phyloP scores from a whole-genome alignment of 169 alveolate species.

The Plasmodium fragile region DNA sequence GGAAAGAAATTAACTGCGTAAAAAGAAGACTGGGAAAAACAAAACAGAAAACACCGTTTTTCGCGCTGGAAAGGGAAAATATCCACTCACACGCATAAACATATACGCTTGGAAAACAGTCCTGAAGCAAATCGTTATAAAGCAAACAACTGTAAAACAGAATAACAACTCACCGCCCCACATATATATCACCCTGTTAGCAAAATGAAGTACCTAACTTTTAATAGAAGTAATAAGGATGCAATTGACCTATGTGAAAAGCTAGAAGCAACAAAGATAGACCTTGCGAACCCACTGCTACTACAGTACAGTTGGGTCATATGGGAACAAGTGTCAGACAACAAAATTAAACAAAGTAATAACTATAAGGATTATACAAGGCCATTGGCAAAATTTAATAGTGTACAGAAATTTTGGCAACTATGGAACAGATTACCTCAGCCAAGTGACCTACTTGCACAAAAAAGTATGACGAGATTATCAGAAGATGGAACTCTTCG shows the following conservation, averaged over 20 bases:
- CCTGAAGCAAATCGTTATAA: background rate
- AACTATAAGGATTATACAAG: slow-evolving; percentile 89
- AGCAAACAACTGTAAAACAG: slow-evolving; percentile 1
- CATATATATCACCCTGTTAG: background rate
- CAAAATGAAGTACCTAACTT: slow-evolving; percentile 72
- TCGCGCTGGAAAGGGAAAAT: background rate
- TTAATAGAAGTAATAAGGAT: slow-evolving; percentile 53
- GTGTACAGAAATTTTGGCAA: slow-evolving; percentile 88
- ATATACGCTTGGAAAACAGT: background rate
- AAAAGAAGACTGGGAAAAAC: background rate
- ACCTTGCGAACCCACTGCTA: slow-evolving; percentile 77
- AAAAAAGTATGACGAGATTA: slow-evolving; percentile 78
- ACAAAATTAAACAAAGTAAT: slow-evolving; percentile 79
- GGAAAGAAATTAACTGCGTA: background rate
- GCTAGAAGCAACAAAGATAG: slow-evolving; percentile 67
- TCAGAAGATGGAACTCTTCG: slow-evolving; percentile 84
- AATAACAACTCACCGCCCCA: background rate
- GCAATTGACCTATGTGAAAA: slow-evolving; percentile 63
- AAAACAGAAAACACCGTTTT: background rate
- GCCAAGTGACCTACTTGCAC: slow-evolving; percentile 85
- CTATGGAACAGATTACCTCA: slow-evolving; percentile 87
- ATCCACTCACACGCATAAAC: background rate
- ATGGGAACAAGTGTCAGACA: slow-evolving; percentile 88
- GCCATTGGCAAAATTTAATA: slow-evolving; percentile 88
- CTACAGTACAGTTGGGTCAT: slow-evolving; percentile 89